phyloP scores from a whole-genome alignment of 2,329 filamentous ascomycete species.

The Clonostachys byssicola region DNA sequence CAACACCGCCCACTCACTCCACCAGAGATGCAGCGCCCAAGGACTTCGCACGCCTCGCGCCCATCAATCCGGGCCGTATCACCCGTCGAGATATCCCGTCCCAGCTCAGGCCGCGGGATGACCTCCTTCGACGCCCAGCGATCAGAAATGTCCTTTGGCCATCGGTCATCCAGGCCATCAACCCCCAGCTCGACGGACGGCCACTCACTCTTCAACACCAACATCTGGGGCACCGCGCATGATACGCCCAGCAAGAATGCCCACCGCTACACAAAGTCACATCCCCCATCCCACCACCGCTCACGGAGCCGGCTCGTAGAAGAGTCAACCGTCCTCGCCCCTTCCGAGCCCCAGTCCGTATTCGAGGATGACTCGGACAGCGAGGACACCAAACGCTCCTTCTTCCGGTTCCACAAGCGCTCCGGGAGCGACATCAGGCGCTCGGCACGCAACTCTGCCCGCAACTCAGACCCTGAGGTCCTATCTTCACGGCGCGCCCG shows the following conservation, averaged over 20 bases:
- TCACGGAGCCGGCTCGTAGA: background rate
- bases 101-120: too few species aligned
- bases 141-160: too few species aligned
- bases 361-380: slow-evolving; percentile 41
- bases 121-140: too few species aligned
- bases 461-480: slow-evolving; percentile 6
- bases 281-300: too few species aligned
- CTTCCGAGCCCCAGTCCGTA: slow-evolving; percentile 28
- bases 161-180: too few species aligned
- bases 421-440: slow-evolving; percentile 19
- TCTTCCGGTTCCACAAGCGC: slow-evolving; percentile 35
- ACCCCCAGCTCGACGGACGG: too few species aligned
- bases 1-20: background rate
- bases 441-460: background rate
- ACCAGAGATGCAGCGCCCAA: background rate
- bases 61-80: background rate
- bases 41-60: background rate
- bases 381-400: slow-evolving; percentile 17
- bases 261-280: background rate
- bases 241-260: too few species aligned
- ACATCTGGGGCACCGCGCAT: too few species aligned
- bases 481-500: slow-evolving; percentile 9
- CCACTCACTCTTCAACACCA: too few species aligned
- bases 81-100: too few species aligned
- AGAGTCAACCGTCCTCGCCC: background rate